Base-by-base conservation (phyloP, 805 yeast genomes). In the Candida nemodendra region DNA sequence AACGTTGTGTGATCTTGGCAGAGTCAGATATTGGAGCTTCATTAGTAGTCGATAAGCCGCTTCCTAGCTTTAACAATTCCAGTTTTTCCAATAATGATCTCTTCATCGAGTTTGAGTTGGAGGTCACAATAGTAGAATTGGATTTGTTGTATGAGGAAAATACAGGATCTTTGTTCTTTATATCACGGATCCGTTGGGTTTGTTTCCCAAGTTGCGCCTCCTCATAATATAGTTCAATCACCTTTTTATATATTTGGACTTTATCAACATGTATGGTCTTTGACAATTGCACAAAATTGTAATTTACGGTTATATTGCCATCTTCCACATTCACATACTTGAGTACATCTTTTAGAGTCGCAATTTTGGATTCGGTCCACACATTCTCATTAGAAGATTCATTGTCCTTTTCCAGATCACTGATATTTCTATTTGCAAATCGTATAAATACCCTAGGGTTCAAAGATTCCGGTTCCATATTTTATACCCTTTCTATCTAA, bases 201-300 rank as follows among this genome's bases (percentile, higher is more conserved):
- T 27, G 32, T 23, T 19, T 32, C n/a, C 25, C 21, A 16, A 22
- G 19, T 9, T 14, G 29, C 12, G 27, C 29, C 11, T 33, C 38
- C 9, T 37, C 24, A 30, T 45, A 44, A 31, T 49, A 52, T 16
- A 56, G 22, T 34, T 54, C 61, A 16, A 56, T 50, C 9, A 57
- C 7, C 35, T 57, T 56, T n/a, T 35, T 28, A 30, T 45, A 54
- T 9, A 57, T 45, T 5, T 31, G 33, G 1, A 16, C 26, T 31
- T 49, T 54, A 5, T 36, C 39, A 9, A 47, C 24, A 1, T 37
- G 30, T 6, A 56, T 25, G 5, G 25, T 23, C 14, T 37, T 30
- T 5, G 52, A 46, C 3, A 57, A 36, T 17, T 45, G 40, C 9
- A 40, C 44, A 34, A 57, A 57, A 26, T 56, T 47, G 32, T 41